phyloP scores from a whole-genome alignment of 2,329 filamentous ascomycete genomes.

The Davidsoniella eucalypti region DNA sequence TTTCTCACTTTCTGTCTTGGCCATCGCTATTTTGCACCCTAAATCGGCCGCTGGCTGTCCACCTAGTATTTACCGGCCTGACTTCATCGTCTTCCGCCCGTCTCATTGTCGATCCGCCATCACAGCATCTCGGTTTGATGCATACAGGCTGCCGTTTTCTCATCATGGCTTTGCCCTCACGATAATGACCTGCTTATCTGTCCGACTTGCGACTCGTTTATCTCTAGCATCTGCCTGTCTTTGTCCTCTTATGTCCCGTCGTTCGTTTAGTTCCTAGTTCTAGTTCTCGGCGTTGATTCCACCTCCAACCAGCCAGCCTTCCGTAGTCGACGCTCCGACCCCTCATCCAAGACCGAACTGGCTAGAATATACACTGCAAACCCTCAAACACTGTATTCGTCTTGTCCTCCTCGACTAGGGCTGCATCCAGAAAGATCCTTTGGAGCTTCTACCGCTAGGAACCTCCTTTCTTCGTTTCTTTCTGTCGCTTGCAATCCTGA shows the following conservation, averaged over 20 bases:
- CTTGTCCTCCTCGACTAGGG: too few species aligned
- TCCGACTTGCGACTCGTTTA: slow-evolving; percentile 11
- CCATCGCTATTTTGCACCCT: neutral
- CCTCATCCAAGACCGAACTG: too few species aligned
- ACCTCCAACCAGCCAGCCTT: neutral
- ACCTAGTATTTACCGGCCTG: neutral
- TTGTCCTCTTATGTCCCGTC: neutral
- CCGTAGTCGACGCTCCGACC: too few species aligned
- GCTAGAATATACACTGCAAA: too few species aligned
- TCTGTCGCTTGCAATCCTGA: too few species aligned
- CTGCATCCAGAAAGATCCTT: too few species aligned
- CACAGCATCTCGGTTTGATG: slow-evolving; percentile 2
- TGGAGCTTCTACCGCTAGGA: neutral
- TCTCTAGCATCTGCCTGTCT: slow-evolving; percentile 2
- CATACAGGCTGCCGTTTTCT: neutral
- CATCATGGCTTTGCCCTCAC: slow-evolving; percentile 11
- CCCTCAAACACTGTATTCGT: too few species aligned
- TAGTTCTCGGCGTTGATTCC: neutral
- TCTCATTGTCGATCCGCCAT: neutral
- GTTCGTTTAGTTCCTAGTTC: neutral
- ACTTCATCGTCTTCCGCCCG: too few species aligned
- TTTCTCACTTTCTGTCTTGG: neutral
- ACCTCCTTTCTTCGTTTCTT: neutral
- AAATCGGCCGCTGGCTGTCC: neutral
- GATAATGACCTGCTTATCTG: slow-evolving; percentile 8